Evolutionary conservation across 129 eudicot genomes (phyloP).

Genomic region (Centaurea solstitialis): DNA sequence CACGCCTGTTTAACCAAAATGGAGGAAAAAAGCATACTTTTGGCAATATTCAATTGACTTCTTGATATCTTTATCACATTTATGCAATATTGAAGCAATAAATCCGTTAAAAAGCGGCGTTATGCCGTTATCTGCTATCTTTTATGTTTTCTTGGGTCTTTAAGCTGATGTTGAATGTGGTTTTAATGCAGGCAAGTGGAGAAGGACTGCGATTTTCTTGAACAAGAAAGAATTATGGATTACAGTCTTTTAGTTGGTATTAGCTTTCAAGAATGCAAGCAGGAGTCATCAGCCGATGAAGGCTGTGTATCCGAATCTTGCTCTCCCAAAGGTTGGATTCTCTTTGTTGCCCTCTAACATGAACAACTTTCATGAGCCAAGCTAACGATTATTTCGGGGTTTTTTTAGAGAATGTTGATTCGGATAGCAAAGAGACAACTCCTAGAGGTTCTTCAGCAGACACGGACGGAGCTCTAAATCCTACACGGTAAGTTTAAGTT

Average conservation of each 20-base stretch:
- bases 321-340: slow-evolving; percentile 43
- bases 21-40: background rate
- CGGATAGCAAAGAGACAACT: slow-evolving; percentile 37
- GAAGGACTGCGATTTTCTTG: slow-evolving; percentile 76
- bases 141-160: background rate
- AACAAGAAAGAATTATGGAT: slow-evolving; percentile 91
- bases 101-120: background rate
- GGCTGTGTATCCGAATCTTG: slow-evolving; percentile 31
- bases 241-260: slow-evolving; percentile 90
- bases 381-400: background rate
- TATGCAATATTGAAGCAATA: background rate
- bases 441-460: slow-evolving; percentile 54
- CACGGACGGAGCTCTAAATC: slow-evolving; percentile 39
- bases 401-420: slow-evolving; percentile 36
- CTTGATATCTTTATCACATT: background rate
- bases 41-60: background rate
- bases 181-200: slow-evolving; percentile 71
- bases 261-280: slow-evolving; percentile 59
- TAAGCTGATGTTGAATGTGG: slow-evolving; percentile 7
- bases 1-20: background rate
- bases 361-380: slow-evolving; percentile 8
- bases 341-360: background rate
- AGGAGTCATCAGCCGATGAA: slow-evolving; percentile 39
- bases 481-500: slow-evolving; percentile 42
- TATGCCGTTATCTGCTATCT: background rate